Evolutionary conservation across 257 asterid species (phyloP), one percentile per base, ranked within the genome.

Genomic region (Fraxinus quadrangulata): DNA sequence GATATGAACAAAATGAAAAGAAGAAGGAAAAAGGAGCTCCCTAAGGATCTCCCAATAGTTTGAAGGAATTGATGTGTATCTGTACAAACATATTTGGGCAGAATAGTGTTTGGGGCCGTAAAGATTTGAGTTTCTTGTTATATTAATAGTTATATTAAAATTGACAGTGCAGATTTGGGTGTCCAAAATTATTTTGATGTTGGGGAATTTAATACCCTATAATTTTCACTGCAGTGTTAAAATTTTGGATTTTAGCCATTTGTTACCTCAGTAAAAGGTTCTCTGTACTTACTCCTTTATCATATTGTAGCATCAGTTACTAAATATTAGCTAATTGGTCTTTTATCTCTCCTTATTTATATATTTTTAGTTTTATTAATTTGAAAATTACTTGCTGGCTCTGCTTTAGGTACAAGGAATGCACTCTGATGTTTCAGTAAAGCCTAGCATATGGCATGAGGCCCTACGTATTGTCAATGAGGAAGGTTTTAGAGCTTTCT

Each of bases 401-500:
- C 70, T 72, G 42, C n/a, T 79, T 71, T 76, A 94, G 99, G 90
- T 94, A 56, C 97, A 92, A 85, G 99, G 99, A 36, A 94, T 94
- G 99, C 97, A 90, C 82, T 90, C 99, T 10, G 96, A 94, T 75
- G 97, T 85, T 75, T 90, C 96, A 47, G 74, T 83, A 65, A 94
- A 91, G 73, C 94, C 97, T 66, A 78, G 92, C 40, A 82, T 94
- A 73, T 87, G 91, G 89, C 90, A 81, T 2, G 99, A 92, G 87
- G 96, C 98, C 6, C 3, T 87, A 36, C 89, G 96, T 4, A 87
- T 94, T 79, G 80, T 89, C 66, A 82, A 88, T 26, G 99, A 92
- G 80, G 99, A 94, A 79, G 99, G 97, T 54, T 88, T 94, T 80
- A 83, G 93, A 81, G 97, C 99, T 12, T 94, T 94, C 72, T 94